These are phyloP conservation scores for Eurotiales sp. DNA, from an alignment of 2,329 filamentous ascomycete species.

Conservation along the genomic window DNA sequence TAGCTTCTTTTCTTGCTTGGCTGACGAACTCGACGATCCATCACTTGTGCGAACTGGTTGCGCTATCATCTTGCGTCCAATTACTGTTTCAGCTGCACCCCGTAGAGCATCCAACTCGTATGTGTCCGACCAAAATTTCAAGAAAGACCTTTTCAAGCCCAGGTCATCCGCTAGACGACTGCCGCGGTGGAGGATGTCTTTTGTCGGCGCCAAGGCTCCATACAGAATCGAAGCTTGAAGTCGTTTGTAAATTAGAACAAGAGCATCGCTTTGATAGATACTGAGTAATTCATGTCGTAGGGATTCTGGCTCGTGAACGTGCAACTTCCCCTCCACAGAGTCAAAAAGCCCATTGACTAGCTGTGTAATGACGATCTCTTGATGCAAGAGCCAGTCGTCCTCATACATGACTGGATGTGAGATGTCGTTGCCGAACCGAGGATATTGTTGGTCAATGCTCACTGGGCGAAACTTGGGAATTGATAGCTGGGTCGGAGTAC, in stretches of 20 bases:
- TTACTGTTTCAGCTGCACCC: conserved; percentile 55
- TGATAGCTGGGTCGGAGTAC: conserved; percentile 26
- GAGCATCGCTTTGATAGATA: conserved; percentile 52
- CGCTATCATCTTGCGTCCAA: conserved; percentile 49
- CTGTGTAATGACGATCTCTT: conserved; percentile 59
- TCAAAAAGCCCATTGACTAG: conserved; percentile 56
- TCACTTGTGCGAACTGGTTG: conserved; percentile 13
- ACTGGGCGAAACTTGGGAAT: conserved; percentile 27
- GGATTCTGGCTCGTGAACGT: conserved; percentile 22
- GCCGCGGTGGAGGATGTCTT: conserved; percentile 45
- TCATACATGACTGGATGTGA: conserved; percentile 58
- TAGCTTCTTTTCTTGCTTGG: conserved; percentile 24
- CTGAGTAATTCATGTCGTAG: conserved; percentile 49
- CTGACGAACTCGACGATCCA: background rate
- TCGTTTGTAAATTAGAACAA: conserved; percentile 52
- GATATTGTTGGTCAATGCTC: conserved; percentile 40
- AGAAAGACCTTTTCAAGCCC: conserved; percentile 54
- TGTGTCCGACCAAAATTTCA: conserved; percentile 55
- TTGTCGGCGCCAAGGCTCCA: conserved; percentile 55
- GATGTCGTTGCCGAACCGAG: conserved; percentile 53
- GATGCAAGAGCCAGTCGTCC: conserved; percentile 59
- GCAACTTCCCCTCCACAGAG: conserved; percentile 22
- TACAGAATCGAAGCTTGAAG: conserved; percentile 57
- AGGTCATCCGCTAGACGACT: conserved; percentile 53
- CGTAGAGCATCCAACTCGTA: conserved; percentile 52